A percentile compares a stretch with the other conserved stretches of the same genome.
phyloP scores from a whole-genome alignment of 352 stramenopile genomes.

The Phytophthora podocarpi region DNA sequence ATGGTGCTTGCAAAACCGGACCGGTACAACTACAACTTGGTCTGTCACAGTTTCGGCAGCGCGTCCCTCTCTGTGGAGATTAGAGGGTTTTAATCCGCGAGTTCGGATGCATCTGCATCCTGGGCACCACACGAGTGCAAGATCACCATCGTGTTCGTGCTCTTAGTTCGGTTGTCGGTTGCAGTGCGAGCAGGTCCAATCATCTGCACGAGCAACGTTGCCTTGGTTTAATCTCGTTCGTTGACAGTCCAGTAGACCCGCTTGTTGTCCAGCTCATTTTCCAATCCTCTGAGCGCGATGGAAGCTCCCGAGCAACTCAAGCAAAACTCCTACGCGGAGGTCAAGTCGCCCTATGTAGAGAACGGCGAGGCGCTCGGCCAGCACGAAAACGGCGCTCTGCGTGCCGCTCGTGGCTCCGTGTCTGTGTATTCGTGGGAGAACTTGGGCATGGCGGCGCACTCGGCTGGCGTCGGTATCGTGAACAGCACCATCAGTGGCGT shows the following conservation, averaged over 20 bases:
- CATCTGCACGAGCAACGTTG: constrained; percentile 3
- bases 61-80: constrained; percentile 26
- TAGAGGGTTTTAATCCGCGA: constrained; percentile 35
- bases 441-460: constrained; percentile 54
- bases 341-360: constrained; percentile 37
- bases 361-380: constrained; percentile 8
- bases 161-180: constrained; percentile 20
- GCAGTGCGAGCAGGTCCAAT: constrained; percentile 33
- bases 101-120: constrained; percentile 4
- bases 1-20: constrained; percentile 20
- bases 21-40: constrained; percentile 18
- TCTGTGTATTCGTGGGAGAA: constrained; percentile 51
- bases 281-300: constrained; percentile 25
- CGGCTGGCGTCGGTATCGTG: constrained; percentile 48
- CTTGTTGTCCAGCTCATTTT: constrained; percentile 30
- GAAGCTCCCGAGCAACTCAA: constrained; percentile 38
- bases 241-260: no score
- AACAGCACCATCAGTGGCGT: constrained; percentile 51
- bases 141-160: constrained; percentile 25
- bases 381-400: constrained; percentile 43
- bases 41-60: constrained; percentile 25
- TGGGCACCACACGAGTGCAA: constrained; percentile 1
- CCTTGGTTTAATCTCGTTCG: no score
- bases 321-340: constrained; percentile 31
- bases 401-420: constrained; percentile 35